Evolutionary conservation across 441 rosid species (phyloP).

Genomic region (Euphorbia celastroides): DNA sequence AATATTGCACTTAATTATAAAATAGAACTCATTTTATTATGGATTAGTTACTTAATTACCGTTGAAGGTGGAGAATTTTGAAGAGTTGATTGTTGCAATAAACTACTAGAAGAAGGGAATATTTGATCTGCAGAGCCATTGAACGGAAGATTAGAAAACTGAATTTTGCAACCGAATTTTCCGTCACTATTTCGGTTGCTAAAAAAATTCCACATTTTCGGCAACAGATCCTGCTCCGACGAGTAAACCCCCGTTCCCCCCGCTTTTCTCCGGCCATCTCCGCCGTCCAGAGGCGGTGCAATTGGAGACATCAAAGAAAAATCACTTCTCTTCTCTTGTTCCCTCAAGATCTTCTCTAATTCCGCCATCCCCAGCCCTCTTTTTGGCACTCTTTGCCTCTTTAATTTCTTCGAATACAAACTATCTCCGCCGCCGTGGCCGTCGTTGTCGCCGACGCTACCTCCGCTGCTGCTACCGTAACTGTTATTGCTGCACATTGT

Average conservation of each 20-base stretch:
- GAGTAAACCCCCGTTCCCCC: conserved; percentile 23
- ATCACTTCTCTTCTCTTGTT: conserved; percentile 33
- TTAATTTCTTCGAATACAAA: conserved; percentile 33
- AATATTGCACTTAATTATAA: too few species aligned
- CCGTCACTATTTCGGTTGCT: neutral
- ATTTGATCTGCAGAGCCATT: conserved; percentile 27
- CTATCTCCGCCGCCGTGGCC: conserved; percentile 23
- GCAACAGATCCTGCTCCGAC: conserved; percentile 25
- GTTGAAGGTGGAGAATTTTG: conserved; percentile 35
- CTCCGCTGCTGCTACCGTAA: conserved; percentile 21
- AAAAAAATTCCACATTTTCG: conserved; percentile 22
- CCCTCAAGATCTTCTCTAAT: conserved; percentile 68
- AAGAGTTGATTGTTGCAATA: conserved; percentile 27
- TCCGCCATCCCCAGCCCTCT: conserved; percentile 85
- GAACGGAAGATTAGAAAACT: conserved; percentile 19
- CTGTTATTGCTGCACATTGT: conserved; percentile 50
- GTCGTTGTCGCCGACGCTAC: conserved; percentile 19
- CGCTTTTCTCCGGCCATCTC: conserved; percentile 7
- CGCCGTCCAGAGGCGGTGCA: conserved; percentile 2
- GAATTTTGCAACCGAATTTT: conserved; percentile 26
- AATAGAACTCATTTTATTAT: too few species aligned
- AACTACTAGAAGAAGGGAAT: conserved; percentile 26
- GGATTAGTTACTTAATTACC: conserved; percentile 5
- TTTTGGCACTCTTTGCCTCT: conserved; percentile 39
- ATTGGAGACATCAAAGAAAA: conserved; percentile 3